Percentiles rank a stretch among this genome's conserved stretches.
Evolutionary conservation across 768 basidiomycete genomes (phyloP).

Genomic region (Tephrocybe sp.): DNA sequence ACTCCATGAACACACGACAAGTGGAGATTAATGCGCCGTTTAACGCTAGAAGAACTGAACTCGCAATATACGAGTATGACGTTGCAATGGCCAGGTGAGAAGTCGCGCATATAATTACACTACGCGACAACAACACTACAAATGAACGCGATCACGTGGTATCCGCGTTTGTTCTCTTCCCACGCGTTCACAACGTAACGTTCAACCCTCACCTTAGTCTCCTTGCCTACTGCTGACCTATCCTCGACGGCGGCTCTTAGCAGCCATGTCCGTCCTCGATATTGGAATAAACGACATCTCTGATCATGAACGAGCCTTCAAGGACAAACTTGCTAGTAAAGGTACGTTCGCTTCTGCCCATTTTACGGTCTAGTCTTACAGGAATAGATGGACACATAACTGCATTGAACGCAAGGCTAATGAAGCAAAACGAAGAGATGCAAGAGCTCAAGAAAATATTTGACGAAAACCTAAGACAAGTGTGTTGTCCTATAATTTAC

Average conservation of each 20-base stretch:
- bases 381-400: slow-evolving; percentile 45
- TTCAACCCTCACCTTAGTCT: background rate
- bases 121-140: background rate
- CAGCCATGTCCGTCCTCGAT: slow-evolving; percentile 46
- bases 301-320: slow-evolving; percentile 42
- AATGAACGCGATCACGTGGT: slow-evolving; percentile 26
- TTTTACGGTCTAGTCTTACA: slow-evolving; percentile 7
- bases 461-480: slow-evolving; percentile 47
- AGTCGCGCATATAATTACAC: slow-evolving; percentile 1
- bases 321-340: slow-evolving; percentile 48
- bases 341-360: slow-evolving; percentile 26
- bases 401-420: slow-evolving; percentile 40
- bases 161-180: slow-evolving; percentile 22
- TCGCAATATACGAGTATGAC: background rate
- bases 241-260: slow-evolving; percentile 1
- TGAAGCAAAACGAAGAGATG: slow-evolving; percentile 38
- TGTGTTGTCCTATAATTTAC: slow-evolving; percentile 19
- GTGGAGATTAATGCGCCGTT: too few species aligned
- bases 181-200: slow-evolving; percentile 1
- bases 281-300: slow-evolving; percentile 45
- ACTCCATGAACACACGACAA: background rate
- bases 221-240: background rate
- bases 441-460: slow-evolving; percentile 39
- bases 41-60: background rate
- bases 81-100: slow-evolving; percentile 1